Evolutionary conservation across 140 eudicot genomes (phyloP), one percentile per base, ranked within the genome.

Genomic region (Cichorium intybus): DNA sequence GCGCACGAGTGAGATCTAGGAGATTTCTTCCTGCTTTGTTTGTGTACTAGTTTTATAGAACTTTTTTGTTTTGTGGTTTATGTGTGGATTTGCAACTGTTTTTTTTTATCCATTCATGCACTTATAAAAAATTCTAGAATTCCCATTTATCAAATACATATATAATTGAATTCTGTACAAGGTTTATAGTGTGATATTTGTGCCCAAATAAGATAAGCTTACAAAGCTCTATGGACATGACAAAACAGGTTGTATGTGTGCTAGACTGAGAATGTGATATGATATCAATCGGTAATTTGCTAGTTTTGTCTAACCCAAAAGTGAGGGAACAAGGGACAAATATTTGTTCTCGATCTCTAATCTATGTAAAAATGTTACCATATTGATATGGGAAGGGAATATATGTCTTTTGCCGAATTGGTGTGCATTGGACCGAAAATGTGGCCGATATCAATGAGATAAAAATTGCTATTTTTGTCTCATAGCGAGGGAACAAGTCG

Each of bases 21-120:
- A 64, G 60, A 7, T 64, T 27, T 28, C 20, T 10, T 46, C 47
- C 15, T 57, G 68, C 65, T 77, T 20, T 57, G 73, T 70, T 77
- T 59, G 62, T 64, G 75, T 51, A 56, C 66, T 64, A 76, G 86
- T 69, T 81, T 64, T 24, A 48, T 59, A 37, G 71, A 53, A 63
- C 27, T 6, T 31, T 26, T 71, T 27, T 39, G 45, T 64, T 29
- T 45, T 68, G 14, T 5, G 27, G 39, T 59, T 67, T 20, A 39
- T 60, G 64, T 52, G 31, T 57, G 79, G 56, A 74, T 27, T 35
- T 66, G 57, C 52, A 45, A 43, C 22, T 28, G 55, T 37, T 15
- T 50, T 74, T 8, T 7, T 56, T 31, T 5, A 59, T 48, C 33
- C 24, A 26, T 59, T 68, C 75, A 26, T 66, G 73, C 73, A 46